Evolutionary conservation across 768 basidiomycete species (phyloP), one percentile per base, ranked within the genome.

Genomic region (Boletus rufocinnamomeus): DNA sequence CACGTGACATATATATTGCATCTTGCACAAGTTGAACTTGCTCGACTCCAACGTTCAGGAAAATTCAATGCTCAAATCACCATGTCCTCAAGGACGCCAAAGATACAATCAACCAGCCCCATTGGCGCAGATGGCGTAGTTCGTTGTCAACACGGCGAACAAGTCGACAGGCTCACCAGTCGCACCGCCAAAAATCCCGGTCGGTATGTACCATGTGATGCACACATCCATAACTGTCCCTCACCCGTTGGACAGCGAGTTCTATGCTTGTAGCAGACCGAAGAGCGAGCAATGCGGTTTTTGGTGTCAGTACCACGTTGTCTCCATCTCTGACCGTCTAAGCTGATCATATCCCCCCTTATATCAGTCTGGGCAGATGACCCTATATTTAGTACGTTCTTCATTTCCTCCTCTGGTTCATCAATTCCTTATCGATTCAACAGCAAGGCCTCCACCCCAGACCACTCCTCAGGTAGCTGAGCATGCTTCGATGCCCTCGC

Each of bases 211-310:
- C 56, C 45, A 46, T n/a, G 0, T 4, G 28, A 30, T 21, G n/a
- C n/a, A 9, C n/a, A n/a, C 37, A 8, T 27, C 45, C 16, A 4
- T 21, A 16, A 32, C n/a, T 25, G 4, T 8, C 28, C 25, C 49
- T 48, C 53, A 52, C 16, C 0, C 37, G 0, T n/a, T 6, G 0
- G 1, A 30, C 57, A 71, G 72, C 60, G 71, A 52, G 3, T 83
- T 76, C 67, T 81, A 76, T 50, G 44, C 40, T n/a, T 82, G 81
- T 55, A 45, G 64, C 7, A 70, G 69, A 54, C n/a, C 35, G 13
- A 3, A 4, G 0, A 4, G 6, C 17, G 49, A 60, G 0, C 28
- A 14, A 7, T 73, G 72, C 30, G 38, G 49, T 0, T 82, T 79
- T 57, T 82, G 71, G 35, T 64, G 80, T 80, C 60, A 27, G 71